A percentile compares a stretch with the other conserved stretches of the same genome.
Evolutionary conservation across 139 green algal genomes (phyloP).

Genomic region (Auxenochlorella pyrenoidosa): DNA sequence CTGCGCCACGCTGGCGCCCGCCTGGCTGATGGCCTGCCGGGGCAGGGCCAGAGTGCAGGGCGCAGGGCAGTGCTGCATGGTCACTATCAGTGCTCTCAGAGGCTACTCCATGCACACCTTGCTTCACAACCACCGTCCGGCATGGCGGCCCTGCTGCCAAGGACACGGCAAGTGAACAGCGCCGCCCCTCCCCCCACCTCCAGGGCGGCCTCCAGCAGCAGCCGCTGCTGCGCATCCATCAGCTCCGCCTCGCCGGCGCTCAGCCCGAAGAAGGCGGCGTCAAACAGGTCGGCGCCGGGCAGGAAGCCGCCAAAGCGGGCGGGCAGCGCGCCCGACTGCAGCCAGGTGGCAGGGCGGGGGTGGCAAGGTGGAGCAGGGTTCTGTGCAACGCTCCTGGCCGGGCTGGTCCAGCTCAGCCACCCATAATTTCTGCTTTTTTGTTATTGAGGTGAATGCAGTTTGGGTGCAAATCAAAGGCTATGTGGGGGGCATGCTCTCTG

Average conservation of each 20-base stretch:
- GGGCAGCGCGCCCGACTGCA: constrained; percentile 21
- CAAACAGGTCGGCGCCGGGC: constrained; percentile 64
- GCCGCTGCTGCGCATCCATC: constrained; percentile 87
- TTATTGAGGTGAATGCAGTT: too few species aligned
- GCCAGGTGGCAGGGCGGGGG: background rate
- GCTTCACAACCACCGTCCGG: too few species aligned
- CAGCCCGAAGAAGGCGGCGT: constrained; percentile 62
- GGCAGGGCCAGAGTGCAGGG: constrained; percentile 19
- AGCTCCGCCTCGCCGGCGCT: constrained; percentile 61
- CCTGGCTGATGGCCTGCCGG: constrained; percentile 23
- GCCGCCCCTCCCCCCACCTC: constrained; percentile 16
- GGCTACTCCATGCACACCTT: background rate
- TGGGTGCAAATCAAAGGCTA: too few species aligned
- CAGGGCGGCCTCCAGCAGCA: constrained; percentile 63
- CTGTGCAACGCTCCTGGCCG: too few species aligned
- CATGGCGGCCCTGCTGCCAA: too few species aligned
- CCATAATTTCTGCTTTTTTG: too few species aligned
- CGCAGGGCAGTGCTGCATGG: too few species aligned
- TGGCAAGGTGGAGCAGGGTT: too few species aligned
- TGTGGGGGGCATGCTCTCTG: too few species aligned
- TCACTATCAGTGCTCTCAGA: too few species aligned
- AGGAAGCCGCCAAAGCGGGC: constrained; percentile 80
- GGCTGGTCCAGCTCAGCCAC: too few species aligned
- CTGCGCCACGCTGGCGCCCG: constrained; percentile 15
- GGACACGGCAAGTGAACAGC: too few species aligned